Conservation (phyloP, 495 filamentous ascomycete species). For the Talaromyces proteolyticus region DNA sequence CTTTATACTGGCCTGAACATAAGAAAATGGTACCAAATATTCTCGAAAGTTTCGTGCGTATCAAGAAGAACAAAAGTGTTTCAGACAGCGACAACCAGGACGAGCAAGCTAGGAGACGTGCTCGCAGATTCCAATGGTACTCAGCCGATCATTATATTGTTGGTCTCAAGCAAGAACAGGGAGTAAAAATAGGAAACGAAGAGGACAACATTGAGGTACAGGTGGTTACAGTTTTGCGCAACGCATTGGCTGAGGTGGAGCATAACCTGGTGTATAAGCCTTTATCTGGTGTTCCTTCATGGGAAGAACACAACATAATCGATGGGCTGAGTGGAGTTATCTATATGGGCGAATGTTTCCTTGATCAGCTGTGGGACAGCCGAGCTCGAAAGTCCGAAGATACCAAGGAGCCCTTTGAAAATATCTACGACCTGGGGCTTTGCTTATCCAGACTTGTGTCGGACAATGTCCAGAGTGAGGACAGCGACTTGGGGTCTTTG, state of each 20-base stretch:
- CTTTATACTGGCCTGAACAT: slow-evolving; percentile 9
- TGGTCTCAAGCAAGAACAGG: slow-evolving; percentile 1
- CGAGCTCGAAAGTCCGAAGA: not conserved
- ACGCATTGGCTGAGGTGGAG: slow-evolving; percentile 19
- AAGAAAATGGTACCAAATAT: slow-evolving; percentile 7
- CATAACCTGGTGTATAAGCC: slow-evolving; percentile 21
- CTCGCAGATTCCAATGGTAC: slow-evolving; percentile 14
- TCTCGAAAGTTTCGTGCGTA: slow-evolving; percentile 4
- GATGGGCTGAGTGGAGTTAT: not conserved
- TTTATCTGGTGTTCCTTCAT: not conserved
- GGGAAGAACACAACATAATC: not conserved
- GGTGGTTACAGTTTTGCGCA: slow-evolving; percentile 13
- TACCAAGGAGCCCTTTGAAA: not conserved
- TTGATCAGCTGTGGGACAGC: not conserved
- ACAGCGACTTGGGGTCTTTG: not conserved
- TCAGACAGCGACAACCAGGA: not conserved
- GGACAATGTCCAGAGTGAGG: not conserved
- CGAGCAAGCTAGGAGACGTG: not conserved
- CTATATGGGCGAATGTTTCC: not conserved
- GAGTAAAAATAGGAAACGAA: not conserved
- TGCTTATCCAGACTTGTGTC: not conserved
- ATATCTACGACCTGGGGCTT: not conserved
- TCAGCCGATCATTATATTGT: slow-evolving; percentile 16
- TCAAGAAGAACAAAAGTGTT: slow-evolving; percentile 3
- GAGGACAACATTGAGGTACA: slow-evolving; percentile 17